These are phyloP conservation scores for Chloranthus sessilifolius DNA, from an alignment of 164 flowering plant genomes.

Conservation along the genomic window DNA sequence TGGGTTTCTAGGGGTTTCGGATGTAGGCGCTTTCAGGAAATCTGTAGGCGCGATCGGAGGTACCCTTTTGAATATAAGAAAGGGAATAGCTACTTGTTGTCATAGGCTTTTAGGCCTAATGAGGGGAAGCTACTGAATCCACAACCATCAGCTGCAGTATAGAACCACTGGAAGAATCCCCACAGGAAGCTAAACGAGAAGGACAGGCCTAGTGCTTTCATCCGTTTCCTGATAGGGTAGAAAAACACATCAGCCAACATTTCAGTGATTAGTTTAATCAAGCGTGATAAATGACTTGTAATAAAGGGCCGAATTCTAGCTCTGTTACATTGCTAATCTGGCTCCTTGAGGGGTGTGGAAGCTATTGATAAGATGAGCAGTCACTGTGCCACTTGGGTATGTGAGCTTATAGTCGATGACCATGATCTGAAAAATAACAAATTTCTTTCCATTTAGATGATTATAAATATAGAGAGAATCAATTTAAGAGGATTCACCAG, in stretches of 20 bases:
- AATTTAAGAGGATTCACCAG: too few relatives aligned
- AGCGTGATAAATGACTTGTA: too few relatives aligned
- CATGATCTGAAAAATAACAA: slow-evolving; percentile 45
- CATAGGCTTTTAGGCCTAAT: slow-evolving; percentile 17
- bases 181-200: slow-evolving; percentile 22
- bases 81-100: slow-evolving; percentile 2
- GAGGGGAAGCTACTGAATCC: slow-evolving; percentile 14
- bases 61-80: too few relatives aligned
- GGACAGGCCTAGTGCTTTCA: slow-evolving; percentile 9
- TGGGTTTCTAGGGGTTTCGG: too few relatives aligned
- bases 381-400: slow-evolving; percentile 70
- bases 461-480: too few relatives aligned
- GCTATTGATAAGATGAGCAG: slow-evolving; percentile 63
- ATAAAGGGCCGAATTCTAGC: neutral
- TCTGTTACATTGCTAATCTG: slow-evolving; percentile 43
- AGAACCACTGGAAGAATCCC: slow-evolving; percentile 22
- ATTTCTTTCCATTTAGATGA: too few relatives aligned
- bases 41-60: too few relatives aligned
- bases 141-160: slow-evolving; percentile 11
- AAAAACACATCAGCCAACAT: neutral
- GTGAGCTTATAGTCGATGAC: slow-evolving; percentile 53
- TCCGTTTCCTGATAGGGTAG: slow-evolving; percentile 13
- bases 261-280: neutral
- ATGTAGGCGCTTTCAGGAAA: too few relatives aligned
- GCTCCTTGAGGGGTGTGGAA: slow-evolving; percentile 69